phyloP scores from a whole-genome alignment of 768 basidiomycete genomes.

The Clitopilus passeckerianus region DNA sequence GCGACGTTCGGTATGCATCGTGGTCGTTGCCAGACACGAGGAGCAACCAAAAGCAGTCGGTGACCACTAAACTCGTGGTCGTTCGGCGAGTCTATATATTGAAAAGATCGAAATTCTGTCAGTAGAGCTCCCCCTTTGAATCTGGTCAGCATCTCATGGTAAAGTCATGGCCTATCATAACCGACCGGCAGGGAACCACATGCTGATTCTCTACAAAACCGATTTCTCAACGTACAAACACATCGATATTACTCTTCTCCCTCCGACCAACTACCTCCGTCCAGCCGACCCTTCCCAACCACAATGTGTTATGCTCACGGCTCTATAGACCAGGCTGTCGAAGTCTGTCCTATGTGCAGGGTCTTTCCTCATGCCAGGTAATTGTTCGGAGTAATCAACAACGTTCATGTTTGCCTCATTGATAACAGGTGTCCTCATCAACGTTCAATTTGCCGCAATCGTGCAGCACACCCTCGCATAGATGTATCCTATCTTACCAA shows the following conservation, averaged over 20 bases:
- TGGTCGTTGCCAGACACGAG: slow-evolving; percentile 20
- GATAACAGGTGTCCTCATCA: slow-evolving; percentile 67
- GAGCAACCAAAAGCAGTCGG: slow-evolving; percentile 14
- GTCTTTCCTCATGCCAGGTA: slow-evolving; percentile 70
- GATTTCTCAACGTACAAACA: slow-evolving; percentile 25
- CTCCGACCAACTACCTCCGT: slow-evolving; percentile 7
- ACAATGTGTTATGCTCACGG: slow-evolving; percentile 72
- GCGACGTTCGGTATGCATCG: slow-evolving; percentile 16
- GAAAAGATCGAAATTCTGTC: not conserved
- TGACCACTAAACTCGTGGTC: slow-evolving; percentile 13
- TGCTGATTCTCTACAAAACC: slow-evolving; percentile 22
- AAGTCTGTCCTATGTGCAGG: slow-evolving; percentile 81
- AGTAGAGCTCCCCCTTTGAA: not conserved
- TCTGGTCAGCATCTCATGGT: slow-evolving; percentile 8
- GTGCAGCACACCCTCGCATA: slow-evolving; percentile 65
- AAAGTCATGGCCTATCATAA: slow-evolving; percentile 18
- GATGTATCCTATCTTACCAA: slow-evolving; percentile 81
- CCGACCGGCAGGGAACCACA: slow-evolving; percentile 28
- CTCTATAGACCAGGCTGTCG: slow-evolving; percentile 62
- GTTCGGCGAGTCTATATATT: slow-evolving; percentile 12
- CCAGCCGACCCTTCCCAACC: slow-evolving; percentile 20
- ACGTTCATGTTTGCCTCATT: not conserved
- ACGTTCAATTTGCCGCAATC: slow-evolving; percentile 72
- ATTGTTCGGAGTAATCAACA: slow-evolving; percentile 5
- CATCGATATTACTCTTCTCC: slow-evolving; percentile 31